These are phyloP conservation scores for Colletotrichum aenigma DNA, from an alignment of 2,329 filamentous ascomycete genomes.

Conservation along the genomic window DNA sequence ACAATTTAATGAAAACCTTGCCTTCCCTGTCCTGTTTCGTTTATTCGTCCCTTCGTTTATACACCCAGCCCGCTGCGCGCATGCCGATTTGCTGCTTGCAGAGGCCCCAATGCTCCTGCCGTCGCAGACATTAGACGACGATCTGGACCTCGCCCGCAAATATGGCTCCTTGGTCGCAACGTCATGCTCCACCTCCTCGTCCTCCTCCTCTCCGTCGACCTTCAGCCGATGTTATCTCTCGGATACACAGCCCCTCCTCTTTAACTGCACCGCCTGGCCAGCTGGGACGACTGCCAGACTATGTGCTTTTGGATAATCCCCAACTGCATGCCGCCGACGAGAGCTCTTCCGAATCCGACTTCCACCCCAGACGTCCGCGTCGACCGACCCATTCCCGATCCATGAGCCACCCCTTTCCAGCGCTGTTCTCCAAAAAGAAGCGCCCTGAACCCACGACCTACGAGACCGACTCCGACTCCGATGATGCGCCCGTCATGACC, in stretches of 20 bases:
- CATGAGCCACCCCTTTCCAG: slow-evolving; percentile 81
- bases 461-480: slow-evolving; percentile 31
- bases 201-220: slow-evolving; percentile 20
- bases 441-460: slow-evolving; percentile 44
- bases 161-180: slow-evolving; percentile 36
- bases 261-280: slow-evolving; percentile 24
- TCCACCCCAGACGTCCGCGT: slow-evolving; percentile 30
- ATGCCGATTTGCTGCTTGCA: not conserved
- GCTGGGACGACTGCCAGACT: slow-evolving; percentile 25
- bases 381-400: slow-evolving; percentile 62
- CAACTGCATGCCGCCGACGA: slow-evolving; percentile 38
- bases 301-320: slow-evolving; percentile 24
- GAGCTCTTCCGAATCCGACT: slow-evolving; percentile 50
- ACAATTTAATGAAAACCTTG: not conserved
- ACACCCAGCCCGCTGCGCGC: not conserved
- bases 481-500: slow-evolving; percentile 32
- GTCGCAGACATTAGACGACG: slow-evolving; percentile 21
- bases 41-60: not conserved
- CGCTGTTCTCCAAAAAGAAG: slow-evolving; percentile 69
- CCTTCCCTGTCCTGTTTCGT: not conserved
- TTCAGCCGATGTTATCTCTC: slow-evolving; percentile 36
- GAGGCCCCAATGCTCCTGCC: slow-evolving; percentile 12
- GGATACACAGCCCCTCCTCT: slow-evolving; percentile 36
- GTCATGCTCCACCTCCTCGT: slow-evolving; percentile 22
- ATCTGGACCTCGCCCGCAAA: slow-evolving; percentile 18